Base-by-base conservation (phyloP, 768 basidiomycete species). In the Phylloporus arenicola region DNA sequence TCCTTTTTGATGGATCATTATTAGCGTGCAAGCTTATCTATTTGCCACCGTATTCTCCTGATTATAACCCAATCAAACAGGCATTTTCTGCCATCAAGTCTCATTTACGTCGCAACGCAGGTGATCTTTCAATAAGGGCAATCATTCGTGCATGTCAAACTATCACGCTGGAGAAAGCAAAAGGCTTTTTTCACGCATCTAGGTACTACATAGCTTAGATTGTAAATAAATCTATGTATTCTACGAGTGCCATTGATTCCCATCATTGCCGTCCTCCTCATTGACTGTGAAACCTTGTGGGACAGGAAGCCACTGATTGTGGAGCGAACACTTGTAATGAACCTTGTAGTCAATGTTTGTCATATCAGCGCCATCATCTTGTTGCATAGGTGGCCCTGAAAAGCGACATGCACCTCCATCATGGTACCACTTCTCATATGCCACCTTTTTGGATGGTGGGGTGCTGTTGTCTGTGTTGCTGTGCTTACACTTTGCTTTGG, bases 1-100 rank as follows among this genome's bases (percentile, higher is more conserved):
- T 24, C 24, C 6, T 24, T 24, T 24, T 24, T 24, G 24, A 24
- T 6, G 24, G 19, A 25, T 22, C 4, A 33, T n/a, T 13, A 43
- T 1, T 50, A 59, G 62, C 56, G 0, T 66, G 58, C 29, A 61
- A 57, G 9, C 60, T 67, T 6, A 56, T 64, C 19, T 68, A 52
- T 40, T 47, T 70, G 1, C 64, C 63, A 0, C 67, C 67, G 0
- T 54, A n/a, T n/a, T n/a, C n/a, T n/a, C n/a, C n/a, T n/a, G n/a
- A n/a, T n/a, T n/a, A n/a, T n/a, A n/a, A n/a, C 34, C 70, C 63
- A 0, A 70, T 71, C 33, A 61, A 70, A 43, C 34, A 35, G 9
- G 22, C 34, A 3, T 45, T 37, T 14, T 45, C 45, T n/a, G 3
- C 42, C n/a, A 30, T 43, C n/a, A 43, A 43, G 42, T 6, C 16